These are phyloP conservation scores for Candida verbasci DNA, from an alignment of 805 yeast species.

Conservation along the genomic window DNA sequence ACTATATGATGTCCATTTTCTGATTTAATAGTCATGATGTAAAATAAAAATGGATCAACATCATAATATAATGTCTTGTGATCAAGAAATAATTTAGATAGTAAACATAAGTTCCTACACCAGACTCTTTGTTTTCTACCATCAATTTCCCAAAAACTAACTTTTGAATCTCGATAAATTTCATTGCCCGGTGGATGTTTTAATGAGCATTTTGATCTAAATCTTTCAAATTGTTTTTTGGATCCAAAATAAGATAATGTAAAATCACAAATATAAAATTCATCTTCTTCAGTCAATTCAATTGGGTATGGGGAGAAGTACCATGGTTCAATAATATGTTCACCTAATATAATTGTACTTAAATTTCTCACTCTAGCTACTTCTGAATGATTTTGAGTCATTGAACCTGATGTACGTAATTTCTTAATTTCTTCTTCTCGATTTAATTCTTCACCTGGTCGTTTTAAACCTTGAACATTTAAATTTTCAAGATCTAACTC, in stretches of 20 bases:
- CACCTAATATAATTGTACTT: constrained; percentile 75
- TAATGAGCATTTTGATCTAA: constrained; percentile 79
- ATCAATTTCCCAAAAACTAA: constrained; percentile 95
- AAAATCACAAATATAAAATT: constrained; percentile 86
- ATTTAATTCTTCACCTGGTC: constrained; percentile 67
- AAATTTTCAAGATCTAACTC: constrained; percentile 81
- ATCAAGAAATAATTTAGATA: constrained; percentile 88
- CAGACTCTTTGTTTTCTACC: constrained; percentile 95
- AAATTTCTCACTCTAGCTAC: constrained; percentile 88
- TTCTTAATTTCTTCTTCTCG: constrained; percentile 92
- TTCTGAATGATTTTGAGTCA: constrained; percentile 86
- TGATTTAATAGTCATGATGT: constrained; percentile 90
- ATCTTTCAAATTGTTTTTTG: constrained; percentile 85
- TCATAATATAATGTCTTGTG: constrained; percentile 96
- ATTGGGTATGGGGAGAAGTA: constrained; percentile 96
- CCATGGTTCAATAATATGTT: constrained; percentile 96
- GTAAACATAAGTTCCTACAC: constrained; percentile 91
- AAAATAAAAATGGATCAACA: constrained; percentile 95
- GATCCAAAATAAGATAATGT: constrained; percentile 87
- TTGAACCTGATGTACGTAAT: constrained; percentile 91
- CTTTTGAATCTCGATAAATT: constrained; percentile 86
- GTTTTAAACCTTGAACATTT: constrained; percentile 74
- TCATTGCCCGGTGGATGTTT: constrained; percentile 99
- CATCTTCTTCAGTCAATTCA: constrained; percentile 90
- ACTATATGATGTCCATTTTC: constrained; percentile 92